These are phyloP conservation scores for Gossypium anomalum DNA, from an alignment of 345 rosid genomes.

Conservation along the genomic window DNA sequence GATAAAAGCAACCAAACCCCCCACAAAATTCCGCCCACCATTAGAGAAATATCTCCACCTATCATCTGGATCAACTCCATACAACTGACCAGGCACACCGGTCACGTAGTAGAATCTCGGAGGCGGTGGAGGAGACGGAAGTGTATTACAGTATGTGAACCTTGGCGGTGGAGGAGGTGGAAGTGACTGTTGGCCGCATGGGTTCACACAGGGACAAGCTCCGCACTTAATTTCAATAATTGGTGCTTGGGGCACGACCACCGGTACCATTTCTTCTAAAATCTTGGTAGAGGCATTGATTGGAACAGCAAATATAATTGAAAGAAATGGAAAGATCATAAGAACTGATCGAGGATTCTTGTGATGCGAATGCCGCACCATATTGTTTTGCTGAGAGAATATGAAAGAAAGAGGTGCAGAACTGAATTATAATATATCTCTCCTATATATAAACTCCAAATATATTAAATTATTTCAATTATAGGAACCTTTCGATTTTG, in stretches of 20 bases:
- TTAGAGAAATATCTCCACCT: constrained; percentile 35
- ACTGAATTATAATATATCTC: neutral
- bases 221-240: constrained; percentile 37
- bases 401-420: neutral
- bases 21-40: constrained; percentile 24
- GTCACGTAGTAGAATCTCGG: constrained; percentile 48
- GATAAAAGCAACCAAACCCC: constrained; percentile 19
- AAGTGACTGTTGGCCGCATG: constrained; percentile 39
- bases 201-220: constrained; percentile 41
- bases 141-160: constrained; percentile 20
- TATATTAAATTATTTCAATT: too few species aligned
- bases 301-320: constrained; percentile 17
- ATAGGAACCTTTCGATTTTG: too few species aligned
- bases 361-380: neutral
- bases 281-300: constrained; percentile 13
- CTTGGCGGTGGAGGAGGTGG: constrained; percentile 32
- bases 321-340: constrained; percentile 7
- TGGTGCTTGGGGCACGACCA: constrained; percentile 25
- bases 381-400: neutral
- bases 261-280: constrained; percentile 19
- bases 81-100: constrained; percentile 44
- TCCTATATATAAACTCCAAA: neutral
- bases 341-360: neutral
- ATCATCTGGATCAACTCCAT: constrained; percentile 29
- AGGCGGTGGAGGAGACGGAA: constrained; percentile 49